Evolutionary conservation across 2,329 filamentous ascomycete genomes (phyloP).

Genomic region (Periconia macrospinosa): DNA sequence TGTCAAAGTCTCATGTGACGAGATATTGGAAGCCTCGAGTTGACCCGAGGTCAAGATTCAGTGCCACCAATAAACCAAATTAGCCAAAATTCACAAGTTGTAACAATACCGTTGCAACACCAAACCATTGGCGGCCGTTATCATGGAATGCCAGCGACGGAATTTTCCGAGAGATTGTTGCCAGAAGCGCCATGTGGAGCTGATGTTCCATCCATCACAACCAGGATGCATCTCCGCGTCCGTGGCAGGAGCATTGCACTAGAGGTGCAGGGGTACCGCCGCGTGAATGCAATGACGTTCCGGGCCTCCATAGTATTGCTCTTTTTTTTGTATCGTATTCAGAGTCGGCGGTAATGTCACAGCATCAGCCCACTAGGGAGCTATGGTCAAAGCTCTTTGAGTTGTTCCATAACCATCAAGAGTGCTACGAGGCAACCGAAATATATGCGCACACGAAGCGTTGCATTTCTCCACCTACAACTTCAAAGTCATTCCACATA

Average conservation of each 20-base stretch:
- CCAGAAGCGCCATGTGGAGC: slow-evolving; percentile 27
- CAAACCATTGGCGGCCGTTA: neutral
- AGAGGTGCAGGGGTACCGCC: no score
- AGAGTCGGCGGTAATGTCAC: no score
- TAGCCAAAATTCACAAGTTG: slow-evolving; percentile 14
- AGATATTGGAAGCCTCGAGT: neutral
- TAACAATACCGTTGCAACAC: neutral
- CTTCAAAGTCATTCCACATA: no score
- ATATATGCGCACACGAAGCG: no score
- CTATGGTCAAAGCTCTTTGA: slow-evolving; percentile 5
- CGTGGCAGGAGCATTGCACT: no score
- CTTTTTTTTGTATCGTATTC: no score
- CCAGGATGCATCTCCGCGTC: neutral
- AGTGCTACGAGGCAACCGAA: no score
- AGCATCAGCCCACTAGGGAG: slow-evolving; percentile 3
- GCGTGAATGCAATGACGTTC: no score
- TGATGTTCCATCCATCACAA: slow-evolving; percentile 15
- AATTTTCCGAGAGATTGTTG: slow-evolving; percentile 12
- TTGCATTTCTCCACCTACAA: no score
- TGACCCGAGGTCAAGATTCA: slow-evolving; percentile 30
- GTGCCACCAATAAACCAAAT: slow-evolving; percentile 27
- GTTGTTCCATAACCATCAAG: no score
- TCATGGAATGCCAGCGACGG: slow-evolving; percentile 1
- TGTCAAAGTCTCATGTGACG: no score
- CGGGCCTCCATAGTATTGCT: no score